phyloP scores from a whole-genome alignment of 2,329 filamentous ascomycete species.

The Epichloe scottii region DNA sequence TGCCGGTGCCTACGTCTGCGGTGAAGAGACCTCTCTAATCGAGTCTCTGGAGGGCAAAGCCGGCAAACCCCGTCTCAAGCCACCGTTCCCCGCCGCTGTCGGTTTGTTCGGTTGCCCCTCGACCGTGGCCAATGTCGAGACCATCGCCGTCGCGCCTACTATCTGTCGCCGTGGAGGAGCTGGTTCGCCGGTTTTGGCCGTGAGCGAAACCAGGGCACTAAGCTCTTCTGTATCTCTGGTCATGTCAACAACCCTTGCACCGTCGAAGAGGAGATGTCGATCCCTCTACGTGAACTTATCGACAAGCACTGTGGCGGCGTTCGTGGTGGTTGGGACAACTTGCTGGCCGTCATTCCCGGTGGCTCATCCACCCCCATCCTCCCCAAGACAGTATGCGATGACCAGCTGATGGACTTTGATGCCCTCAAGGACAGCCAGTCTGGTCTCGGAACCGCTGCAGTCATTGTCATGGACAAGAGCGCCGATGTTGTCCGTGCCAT shows the following conservation, averaged over 20 bases:
- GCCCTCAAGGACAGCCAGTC: slow-evolving; percentile 95
- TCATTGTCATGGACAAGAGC: slow-evolving; percentile 98
- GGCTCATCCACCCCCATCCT: slow-evolving; percentile 94
- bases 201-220: slow-evolving; percentile 92
- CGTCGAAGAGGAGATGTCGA: slow-evolving; percentile 99
- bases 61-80: slow-evolving; percentile 96
- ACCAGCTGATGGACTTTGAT: slow-evolving; percentile 98
- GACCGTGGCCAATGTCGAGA: slow-evolving; percentile 97
- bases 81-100: slow-evolving; percentile 92
- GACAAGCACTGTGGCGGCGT: slow-evolving; percentile 98
- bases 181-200: slow-evolving; percentile 95
- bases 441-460: slow-evolving; percentile 90
- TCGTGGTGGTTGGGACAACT: slow-evolving; percentile 92
- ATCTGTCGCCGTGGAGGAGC: slow-evolving; percentile 84
- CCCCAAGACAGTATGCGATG: slow-evolving; percentile 78
- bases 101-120: slow-evolving; percentile 97
- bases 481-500: slow-evolving; percentile 93
- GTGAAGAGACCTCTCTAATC: slow-evolving; percentile 95
- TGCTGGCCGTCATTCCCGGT: slow-evolving; percentile 87
- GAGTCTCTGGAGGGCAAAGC: slow-evolving; percentile 98
- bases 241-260: slow-evolving; percentile 98
- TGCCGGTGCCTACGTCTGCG: slow-evolving; percentile 94
- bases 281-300: slow-evolving; percentile 88
- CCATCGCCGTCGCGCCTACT: slow-evolving; percentile 85
- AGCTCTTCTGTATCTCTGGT: slow-evolving; percentile 96